phyloP scores from a whole-genome alignment of 106 monocot genomes.

The Cymbidium sinense region DNA sequence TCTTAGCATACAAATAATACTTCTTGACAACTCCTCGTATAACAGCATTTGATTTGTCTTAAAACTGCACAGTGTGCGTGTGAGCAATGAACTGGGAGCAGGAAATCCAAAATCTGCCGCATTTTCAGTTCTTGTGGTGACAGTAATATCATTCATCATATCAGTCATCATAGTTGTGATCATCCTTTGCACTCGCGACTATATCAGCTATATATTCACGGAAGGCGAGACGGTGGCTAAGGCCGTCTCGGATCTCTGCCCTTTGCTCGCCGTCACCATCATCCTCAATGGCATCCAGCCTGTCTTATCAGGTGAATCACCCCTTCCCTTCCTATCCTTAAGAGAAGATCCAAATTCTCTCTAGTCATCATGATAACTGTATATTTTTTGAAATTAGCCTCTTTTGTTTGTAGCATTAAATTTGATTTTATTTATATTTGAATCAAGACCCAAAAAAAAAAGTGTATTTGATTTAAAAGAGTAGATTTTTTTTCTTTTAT shows the following conservation, averaged over 20 bases:
- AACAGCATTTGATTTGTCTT: too few species aligned
- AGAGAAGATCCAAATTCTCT: too few species aligned
- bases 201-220: constrained; percentile 74
- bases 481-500: too few species aligned
- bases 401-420: not conserved
- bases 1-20: too few species aligned
- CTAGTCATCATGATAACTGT: too few species aligned
- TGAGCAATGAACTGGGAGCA: constrained; percentile 91
- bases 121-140: constrained; percentile 80
- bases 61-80: constrained; percentile 48
- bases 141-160: constrained; percentile 32
- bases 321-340: not conserved
- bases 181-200: constrained; percentile 43
- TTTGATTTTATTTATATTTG: not conserved
- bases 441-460: too few species aligned
- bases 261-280: constrained; percentile 64
- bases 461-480: too few species aligned
- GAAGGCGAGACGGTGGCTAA: constrained; percentile 63
- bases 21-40: too few species aligned
- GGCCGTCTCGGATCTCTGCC: constrained; percentile 77
- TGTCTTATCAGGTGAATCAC: constrained; percentile 49
- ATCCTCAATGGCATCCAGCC: constrained; percentile 86
- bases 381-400: too few species aligned
- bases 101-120: constrained; percentile 71
- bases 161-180: constrained; percentile 29